Evolutionary conservation across 1,284 basidiomycete genomes (phyloP), one percentile per base, ranked within the genome.

Genomic region (Cystobasidium sp.): DNA sequence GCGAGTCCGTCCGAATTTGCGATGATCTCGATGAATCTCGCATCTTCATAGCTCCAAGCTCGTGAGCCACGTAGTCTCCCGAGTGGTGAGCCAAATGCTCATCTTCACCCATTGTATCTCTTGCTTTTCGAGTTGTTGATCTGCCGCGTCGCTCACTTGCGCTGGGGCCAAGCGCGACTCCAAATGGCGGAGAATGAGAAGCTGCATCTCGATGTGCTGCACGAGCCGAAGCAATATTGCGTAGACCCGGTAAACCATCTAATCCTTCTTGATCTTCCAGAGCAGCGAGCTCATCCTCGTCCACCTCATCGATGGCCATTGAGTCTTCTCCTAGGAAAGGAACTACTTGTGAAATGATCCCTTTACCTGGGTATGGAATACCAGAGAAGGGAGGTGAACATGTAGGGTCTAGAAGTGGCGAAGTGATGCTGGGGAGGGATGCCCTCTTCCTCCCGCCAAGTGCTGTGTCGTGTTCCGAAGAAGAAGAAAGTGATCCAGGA

Each of bases 11-110:
- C 37, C 41, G 39, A 20, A 37, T 31, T 37, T 58, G 55, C 1
- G 66, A 41, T 22, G 66, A 68, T 47, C 66, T 56, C 7, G 66
- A 68, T 6, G 66, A 68, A 39, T 68, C 53, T 14, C 61, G 6
- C 49, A 71, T 63, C 12, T 61, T 46, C 58, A 71, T 10, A 47
- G 69, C 69, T 22, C 61, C 52, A 9, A 71, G 47, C 5, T 63
- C 69, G 43, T 71, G 49, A 12, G 61, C 68, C 18, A 69, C 68
- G 61, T 47, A 44, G 49, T 71, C 69, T 10, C 69, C 59, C 47
- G 47, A 41, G 9, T 56, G 55, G 41, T 49, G 53, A 31, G 53
- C 41, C 22, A 46, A 39, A 8, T 3, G 39, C n/a, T 44, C 66
- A 1, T 68, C 66, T 31, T 68, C 66, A 1, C 47, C 46, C 12